A percentile compares a stretch with the other conserved stretches of the same genome.
These are phyloP conservation scores for Cyberlindnera veronae DNA, from an alignment of 805 yeast genomes.

Conservation along the genomic window DNA sequence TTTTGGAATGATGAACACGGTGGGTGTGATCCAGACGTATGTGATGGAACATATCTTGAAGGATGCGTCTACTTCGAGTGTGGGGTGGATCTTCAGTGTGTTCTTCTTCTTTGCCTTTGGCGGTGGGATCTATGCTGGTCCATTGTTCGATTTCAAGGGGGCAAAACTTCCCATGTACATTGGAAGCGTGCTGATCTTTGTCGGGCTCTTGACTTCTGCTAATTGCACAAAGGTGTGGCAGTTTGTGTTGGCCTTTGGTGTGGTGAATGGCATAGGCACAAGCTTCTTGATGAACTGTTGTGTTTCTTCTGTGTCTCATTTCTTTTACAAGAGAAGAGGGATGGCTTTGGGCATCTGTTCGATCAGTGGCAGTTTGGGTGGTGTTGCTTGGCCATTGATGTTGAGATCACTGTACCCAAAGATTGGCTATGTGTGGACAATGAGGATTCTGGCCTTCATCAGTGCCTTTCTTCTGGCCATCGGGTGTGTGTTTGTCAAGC, in stretches of 20 bases:
- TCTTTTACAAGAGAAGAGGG: constrained; percentile 40
- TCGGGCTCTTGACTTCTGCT: constrained; percentile 41
- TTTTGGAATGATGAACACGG: constrained; percentile 63
- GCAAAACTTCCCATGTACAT: constrained; percentile 40
- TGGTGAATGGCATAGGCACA: constrained; percentile 41
- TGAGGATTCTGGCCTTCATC: constrained; percentile 44
- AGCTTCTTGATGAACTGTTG: constrained; percentile 43
- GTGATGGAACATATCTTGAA: constrained; percentile 49
- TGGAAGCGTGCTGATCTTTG: constrained; percentile 42
- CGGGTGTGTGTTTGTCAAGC: constrained; percentile 34
- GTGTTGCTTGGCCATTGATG: constrained; percentile 42
- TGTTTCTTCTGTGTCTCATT: constrained; percentile 40
- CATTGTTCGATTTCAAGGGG: constrained; percentile 60
- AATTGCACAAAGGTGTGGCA: constrained; percentile 43
- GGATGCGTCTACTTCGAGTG: constrained; percentile 40
- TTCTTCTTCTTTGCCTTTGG: constrained; percentile 27
- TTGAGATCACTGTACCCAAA: constrained; percentile 34
- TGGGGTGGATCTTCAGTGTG: constrained; percentile 65
- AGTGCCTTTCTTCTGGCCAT: constrained; percentile 23
- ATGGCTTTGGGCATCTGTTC: constrained; percentile 42
- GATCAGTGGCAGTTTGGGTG: constrained; percentile 47
- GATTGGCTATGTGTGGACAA: constrained; percentile 51
- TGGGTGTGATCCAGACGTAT: constrained; percentile 67
- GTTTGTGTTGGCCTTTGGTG: constrained; percentile 48
- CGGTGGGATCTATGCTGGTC: constrained; percentile 38